Conservation (phyloP, 2,329 filamentous ascomycete species). For the Gnomoniopsis smithogilvyi region DNA sequence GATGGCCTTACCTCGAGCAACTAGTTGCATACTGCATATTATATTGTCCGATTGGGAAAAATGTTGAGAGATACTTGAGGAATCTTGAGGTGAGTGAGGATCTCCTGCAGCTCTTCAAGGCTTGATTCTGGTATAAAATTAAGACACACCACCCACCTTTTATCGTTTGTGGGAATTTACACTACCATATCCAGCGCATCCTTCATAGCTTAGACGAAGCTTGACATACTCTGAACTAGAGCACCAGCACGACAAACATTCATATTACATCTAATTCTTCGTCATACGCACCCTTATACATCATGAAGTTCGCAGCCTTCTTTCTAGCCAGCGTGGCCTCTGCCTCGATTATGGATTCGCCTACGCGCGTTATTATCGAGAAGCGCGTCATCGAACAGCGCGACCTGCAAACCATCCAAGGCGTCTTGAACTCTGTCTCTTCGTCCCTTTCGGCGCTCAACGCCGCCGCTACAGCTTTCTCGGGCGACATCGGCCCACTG, state of each 20-base stretch:
- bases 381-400: constrained; percentile 3
- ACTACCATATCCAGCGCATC: background rate
- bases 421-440: constrained; percentile 50
- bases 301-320: constrained; percentile 7
- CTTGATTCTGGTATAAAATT: background rate
- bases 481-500: constrained; percentile 27
- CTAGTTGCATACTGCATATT: background rate
- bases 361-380: constrained; percentile 9
- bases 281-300: constrained; percentile 1
- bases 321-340: constrained; percentile 9
- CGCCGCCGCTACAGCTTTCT: constrained; percentile 22
- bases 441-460: constrained; percentile 22
- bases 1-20: background rate
- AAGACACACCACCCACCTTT: background rate
- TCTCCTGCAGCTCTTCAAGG: background rate
- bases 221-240: background rate
- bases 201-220: background rate
- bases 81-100: too few species aligned
- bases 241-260: background rate
- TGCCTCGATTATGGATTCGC: constrained; percentile 8
- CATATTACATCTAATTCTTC: background rate
- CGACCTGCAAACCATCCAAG: constrained; percentile 55
- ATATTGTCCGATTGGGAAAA: background rate
- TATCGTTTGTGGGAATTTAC: background rate
- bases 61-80: too few species aligned